phyloP scores from a whole-genome alignment of 1,284 basidiomycete genomes.

The Sphaerobolus stellatus region DNA sequence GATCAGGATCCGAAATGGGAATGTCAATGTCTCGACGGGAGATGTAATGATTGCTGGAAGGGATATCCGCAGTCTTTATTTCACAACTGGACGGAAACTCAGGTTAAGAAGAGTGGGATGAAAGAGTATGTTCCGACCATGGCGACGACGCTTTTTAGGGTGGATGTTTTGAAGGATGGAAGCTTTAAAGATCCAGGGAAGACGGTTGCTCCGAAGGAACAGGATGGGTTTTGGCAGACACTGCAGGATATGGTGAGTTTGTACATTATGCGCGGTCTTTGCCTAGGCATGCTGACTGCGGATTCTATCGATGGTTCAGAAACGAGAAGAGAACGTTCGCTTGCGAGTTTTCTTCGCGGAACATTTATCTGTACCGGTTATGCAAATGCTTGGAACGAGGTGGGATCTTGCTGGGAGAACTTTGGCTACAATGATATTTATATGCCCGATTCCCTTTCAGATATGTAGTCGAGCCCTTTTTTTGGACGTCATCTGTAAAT shows the following conservation, averaged over 20 bases:
- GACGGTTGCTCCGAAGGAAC: conserved; percentile 22
- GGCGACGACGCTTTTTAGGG: conserved; percentile 35
- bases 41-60: conserved; percentile 35
- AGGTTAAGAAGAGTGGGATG: conserved; percentile 42
- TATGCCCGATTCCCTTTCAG: conserved; percentile 23
- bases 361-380: conserved; percentile 41
- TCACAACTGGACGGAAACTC: conserved; percentile 50
- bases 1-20: neutral
- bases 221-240: conserved; percentile 36
- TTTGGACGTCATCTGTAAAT: conserved; percentile 49
- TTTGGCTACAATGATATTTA: neutral
- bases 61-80: conserved; percentile 50
- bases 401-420: conserved; percentile 18
- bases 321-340: conserved; percentile 38
- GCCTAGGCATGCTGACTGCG: neutral
- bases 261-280: neutral
- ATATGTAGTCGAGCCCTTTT: conserved; percentile 53
- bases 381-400: conserved; percentile 50
- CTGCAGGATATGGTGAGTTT: conserved; percentile 32
- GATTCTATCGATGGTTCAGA: conserved; percentile 1
- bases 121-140: conserved; percentile 26
- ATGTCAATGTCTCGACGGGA: conserved; percentile 2
- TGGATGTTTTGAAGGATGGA: conserved; percentile 43
- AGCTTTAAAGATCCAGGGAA: conserved; percentile 32
- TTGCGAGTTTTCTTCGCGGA: conserved; percentile 46